Evolutionary conservation across 768 basidiomycete genomes (phyloP).

Genomic region (Naganishia vishniacii): DNA sequence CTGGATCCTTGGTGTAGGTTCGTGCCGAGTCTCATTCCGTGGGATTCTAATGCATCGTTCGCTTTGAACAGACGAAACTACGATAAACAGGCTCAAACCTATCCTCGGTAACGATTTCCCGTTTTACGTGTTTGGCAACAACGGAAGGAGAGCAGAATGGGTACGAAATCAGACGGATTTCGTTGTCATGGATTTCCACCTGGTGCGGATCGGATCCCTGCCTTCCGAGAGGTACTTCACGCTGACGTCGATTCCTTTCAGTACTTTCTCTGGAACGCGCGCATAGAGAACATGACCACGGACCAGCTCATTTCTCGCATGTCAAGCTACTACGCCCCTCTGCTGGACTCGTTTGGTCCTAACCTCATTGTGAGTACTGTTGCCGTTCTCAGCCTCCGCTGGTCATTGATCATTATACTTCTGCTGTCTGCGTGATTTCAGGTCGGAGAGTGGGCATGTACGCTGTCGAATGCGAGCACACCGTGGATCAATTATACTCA

Average conservation of each 20-base stretch:
- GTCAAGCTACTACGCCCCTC: background rate
- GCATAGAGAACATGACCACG: background rate
- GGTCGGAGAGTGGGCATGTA: slow-evolving; percentile 27
- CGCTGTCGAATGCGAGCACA: background rate
- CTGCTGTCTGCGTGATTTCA: background rate
- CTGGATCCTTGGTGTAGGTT: slow-evolving; percentile 19
- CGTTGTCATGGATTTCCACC: slow-evolving; percentile 20
- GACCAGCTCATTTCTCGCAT: slow-evolving; percentile 2
- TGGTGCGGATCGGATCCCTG: background rate
- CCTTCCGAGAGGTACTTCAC: background rate
- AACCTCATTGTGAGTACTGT: background rate
- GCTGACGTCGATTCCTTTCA: background rate
- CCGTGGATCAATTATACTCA: slow-evolving; percentile 4
- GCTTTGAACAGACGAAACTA: slow-evolving; percentile 5
- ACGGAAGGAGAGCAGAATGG: background rate
- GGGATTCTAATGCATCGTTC: background rate
- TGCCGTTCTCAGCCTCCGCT: background rate
- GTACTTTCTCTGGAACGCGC: slow-evolving; percentile 5
- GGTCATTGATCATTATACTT: background rate
- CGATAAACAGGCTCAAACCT: background rate
- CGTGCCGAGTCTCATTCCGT: too few relatives aligned
- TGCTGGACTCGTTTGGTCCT: slow-evolving; percentile 4
- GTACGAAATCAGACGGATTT: background rate
- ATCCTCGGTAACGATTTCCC: slow-evolving; percentile 23
- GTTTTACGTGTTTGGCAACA: slow-evolving; percentile 24